These are phyloP conservation scores for Nicotiana obtusifolia DNA, from an alignment of 257 asterid genomes.

Conservation along the genomic window DNA sequence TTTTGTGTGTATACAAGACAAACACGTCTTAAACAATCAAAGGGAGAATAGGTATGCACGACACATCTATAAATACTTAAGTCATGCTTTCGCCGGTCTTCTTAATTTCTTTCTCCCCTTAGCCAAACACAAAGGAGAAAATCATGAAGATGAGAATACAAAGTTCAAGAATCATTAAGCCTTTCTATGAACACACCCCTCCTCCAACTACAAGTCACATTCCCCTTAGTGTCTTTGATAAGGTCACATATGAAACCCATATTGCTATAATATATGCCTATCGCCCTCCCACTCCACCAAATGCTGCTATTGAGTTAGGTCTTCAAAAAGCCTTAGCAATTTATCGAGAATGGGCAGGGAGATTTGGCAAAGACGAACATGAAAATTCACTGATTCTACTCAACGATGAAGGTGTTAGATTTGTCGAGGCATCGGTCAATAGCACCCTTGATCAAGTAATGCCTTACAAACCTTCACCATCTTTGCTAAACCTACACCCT, in stretches of 20 bases:
- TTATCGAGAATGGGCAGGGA: conserved; percentile 71
- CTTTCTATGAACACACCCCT: conserved; percentile 42
- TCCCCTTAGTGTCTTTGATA: conserved; percentile 63
- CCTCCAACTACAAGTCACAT: conserved; percentile 25
- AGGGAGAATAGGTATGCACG: not conserved
- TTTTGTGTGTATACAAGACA: not conserved
- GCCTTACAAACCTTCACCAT: conserved; percentile 37
- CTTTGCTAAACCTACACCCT: conserved; percentile 57
- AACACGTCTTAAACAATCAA: not conserved
- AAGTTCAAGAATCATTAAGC: conserved; percentile 59
- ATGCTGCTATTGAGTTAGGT: conserved; percentile 40
- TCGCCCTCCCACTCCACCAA: conserved; percentile 61
- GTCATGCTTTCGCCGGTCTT: not conserved
- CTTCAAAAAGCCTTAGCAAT: conserved; percentile 43
- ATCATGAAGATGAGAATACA: conserved; percentile 45
- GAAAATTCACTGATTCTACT: conserved; percentile 40
- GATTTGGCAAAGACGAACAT: conserved; percentile 38
- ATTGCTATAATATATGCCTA: conserved; percentile 67
- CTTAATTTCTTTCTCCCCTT: not conserved
- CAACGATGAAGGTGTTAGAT: conserved; percentile 63
- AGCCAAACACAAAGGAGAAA: not conserved
- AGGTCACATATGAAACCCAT: conserved; percentile 52
- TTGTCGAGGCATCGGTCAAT: conserved; percentile 62
- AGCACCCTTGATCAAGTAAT: conserved; percentile 36
- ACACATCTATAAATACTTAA: not conserved